These are phyloP conservation scores for Coemansia sp. DNA, from an alignment of 192 early-diverging fungal species.

Conservation along the genomic window DNA sequence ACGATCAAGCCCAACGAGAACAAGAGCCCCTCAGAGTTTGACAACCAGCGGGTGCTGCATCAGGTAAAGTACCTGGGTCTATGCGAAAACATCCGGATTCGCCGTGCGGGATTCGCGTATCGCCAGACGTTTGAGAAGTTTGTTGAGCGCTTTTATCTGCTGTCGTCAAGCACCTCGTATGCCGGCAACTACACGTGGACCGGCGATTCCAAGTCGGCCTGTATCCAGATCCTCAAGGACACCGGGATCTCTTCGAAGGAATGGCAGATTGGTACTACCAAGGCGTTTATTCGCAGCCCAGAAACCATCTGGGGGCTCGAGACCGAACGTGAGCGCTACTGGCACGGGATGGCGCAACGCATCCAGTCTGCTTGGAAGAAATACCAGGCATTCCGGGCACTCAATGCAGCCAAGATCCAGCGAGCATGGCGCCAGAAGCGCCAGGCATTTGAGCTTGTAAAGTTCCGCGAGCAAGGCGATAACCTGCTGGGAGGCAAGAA, in stretches of 20 bases:
- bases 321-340: conserved; percentile 90
- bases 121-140: conserved; percentile 90
- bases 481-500: conserved; percentile 86
- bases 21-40: conserved; percentile 88
- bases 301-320: conserved; percentile 92
- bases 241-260: conserved; percentile 79
- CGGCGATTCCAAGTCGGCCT: conserved; percentile 69
- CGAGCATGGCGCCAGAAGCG: conserved; percentile 77
- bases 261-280: conserved; percentile 95
- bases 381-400: conserved; percentile 66
- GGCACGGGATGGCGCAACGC: conserved; percentile 90
- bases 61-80: conserved; percentile 96
- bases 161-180: conserved; percentile 74
- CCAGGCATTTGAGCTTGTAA: conserved; percentile 82
- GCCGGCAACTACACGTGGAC: conserved; percentile 82
- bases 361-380: conserved; percentile 89
- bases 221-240: conserved; percentile 78
- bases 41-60: conserved; percentile 88
- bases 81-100: conserved; percentile 95
- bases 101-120: conserved; percentile 97
- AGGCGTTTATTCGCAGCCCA: conserved; percentile 94
- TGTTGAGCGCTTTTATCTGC: conserved; percentile 72
- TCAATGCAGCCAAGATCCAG: conserved; percentile 69
- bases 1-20: conserved; percentile 98
- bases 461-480: conserved; percentile 90